Evolutionary conservation across 129 eudicot genomes (phyloP).

Genomic region (Arctium minus): DNA sequence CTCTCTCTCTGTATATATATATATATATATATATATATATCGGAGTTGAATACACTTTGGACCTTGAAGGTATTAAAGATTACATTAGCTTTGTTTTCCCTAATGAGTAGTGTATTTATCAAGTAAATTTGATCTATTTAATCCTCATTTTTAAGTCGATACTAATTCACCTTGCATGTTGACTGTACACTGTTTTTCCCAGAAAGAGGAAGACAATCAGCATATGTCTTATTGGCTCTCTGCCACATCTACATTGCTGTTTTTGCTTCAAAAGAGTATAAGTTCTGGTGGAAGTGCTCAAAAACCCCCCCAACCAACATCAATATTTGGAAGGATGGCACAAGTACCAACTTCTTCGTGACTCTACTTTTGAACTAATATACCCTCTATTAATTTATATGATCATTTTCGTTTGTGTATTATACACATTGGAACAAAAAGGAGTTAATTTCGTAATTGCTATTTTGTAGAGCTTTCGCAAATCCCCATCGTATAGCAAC

Average conservation of each 20-base stretch:
- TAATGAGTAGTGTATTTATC: not conserved
- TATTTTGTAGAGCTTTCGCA: constrained; percentile 45
- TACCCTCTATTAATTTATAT: not conserved
- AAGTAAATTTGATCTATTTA: not conserved
- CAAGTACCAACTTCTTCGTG: constrained; percentile 41
- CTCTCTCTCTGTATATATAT: not conserved
- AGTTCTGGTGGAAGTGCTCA: constrained; percentile 48
- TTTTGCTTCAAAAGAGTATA: constrained; percentile 60
- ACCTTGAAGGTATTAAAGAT: not conserved
- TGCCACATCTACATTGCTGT: constrained; percentile 74
- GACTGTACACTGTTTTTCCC: constrained; percentile 17
- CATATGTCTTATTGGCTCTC: constrained; percentile 93
- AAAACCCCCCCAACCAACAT: constrained; percentile 72
- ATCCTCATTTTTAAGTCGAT: not conserved
- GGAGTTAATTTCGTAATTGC: constrained; percentile 3
- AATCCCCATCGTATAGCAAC: constrained; percentile 50
- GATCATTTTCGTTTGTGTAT: not conserved
- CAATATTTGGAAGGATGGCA: constrained; percentile 86
- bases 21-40: too few species aligned
- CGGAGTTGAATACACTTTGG: not conserved
- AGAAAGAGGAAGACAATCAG: constrained; percentile 77
- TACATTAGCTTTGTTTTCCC: not conserved
- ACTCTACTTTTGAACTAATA: not conserved
- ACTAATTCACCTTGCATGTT: not conserved
- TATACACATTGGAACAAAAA: not conserved